Conservation (phyloP, 176 grass and related monocot genomes). For the Triticum timopheevii region DNA sequence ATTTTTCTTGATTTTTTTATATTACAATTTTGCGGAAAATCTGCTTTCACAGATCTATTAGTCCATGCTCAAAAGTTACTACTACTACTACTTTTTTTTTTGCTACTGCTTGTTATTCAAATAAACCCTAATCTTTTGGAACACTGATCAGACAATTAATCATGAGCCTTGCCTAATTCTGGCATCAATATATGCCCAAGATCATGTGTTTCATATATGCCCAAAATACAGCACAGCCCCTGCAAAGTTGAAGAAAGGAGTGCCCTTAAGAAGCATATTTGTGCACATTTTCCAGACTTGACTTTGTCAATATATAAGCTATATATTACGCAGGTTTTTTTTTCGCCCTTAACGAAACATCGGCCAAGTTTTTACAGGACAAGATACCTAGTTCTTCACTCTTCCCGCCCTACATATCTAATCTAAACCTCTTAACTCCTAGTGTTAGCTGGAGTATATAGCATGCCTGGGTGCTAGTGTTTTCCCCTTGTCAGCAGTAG, state of each 20-base stretch:
- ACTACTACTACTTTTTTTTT: not conserved
- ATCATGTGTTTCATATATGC: not conserved
- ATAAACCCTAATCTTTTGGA: not conserved
- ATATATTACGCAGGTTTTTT: not conserved
- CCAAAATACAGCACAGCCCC: not conserved
- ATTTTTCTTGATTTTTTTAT: not conserved
- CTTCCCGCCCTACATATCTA: not conserved
- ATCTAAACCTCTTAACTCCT: conserved; percentile 42
- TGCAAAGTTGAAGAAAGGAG: not conserved
- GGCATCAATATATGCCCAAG: not conserved
- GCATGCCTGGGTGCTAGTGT: conserved; percentile 11
- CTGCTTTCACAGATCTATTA: not conserved
- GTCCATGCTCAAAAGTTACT: not conserved
- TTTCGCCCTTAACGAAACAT: not conserved
- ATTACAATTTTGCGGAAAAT: conserved; percentile 33
- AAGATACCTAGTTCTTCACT: not conserved
- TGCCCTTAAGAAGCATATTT: not conserved
- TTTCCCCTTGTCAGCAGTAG: conserved; percentile 44
- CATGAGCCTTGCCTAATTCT: not conserved
- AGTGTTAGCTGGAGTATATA: conserved; percentile 26
- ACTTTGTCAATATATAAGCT: not conserved
- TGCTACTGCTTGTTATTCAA: not conserved
- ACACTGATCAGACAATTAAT: not conserved
- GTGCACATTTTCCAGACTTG: conserved; percentile 5
- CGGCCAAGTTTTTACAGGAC: not conserved